phyloP scores from a whole-genome alignment of 176 grass and related monocot species.

The Paspalum vaginatum region DNA sequence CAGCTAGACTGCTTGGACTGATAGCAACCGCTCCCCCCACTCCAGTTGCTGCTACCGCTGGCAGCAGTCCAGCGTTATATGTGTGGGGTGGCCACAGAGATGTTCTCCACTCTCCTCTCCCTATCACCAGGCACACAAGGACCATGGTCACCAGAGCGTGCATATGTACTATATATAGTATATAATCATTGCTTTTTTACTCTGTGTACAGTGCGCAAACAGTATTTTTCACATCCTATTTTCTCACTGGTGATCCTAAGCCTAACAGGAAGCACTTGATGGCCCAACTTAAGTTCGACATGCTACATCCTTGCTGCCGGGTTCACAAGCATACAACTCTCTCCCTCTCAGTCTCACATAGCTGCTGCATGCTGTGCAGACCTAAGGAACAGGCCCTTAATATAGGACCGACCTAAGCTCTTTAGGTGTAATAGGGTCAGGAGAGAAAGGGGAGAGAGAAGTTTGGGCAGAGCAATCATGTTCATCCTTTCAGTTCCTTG shows the following conservation, averaged over 20 bases:
- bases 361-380: background rate
- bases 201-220: too few relatives aligned
- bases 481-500: background rate
- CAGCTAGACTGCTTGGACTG: background rate
- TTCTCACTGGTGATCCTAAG: too few relatives aligned
- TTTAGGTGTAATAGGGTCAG: conserved; percentile 31
- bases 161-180: too few relatives aligned
- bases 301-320: conserved; percentile 27
- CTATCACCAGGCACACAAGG: conserved; percentile 32
- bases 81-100: conserved; percentile 17
- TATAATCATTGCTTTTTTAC: too few relatives aligned
- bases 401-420: conserved; percentile 42
- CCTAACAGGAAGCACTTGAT: conserved; percentile 54
- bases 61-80: conserved; percentile 33
- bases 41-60: conserved; percentile 15
- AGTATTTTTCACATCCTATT: too few relatives aligned
- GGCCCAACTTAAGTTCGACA: conserved; percentile 49
- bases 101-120: conserved; percentile 44
- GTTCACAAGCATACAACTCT: conserved; percentile 31
- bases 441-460: background rate
- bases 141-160: too few relatives aligned
- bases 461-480: conserved; percentile 50
- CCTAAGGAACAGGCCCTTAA: conserved; percentile 39
- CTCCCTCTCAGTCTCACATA: background rate
- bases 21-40: conserved; percentile 15